phyloP scores from a whole-genome alignment of 805 yeast genomes.

The Saccharomycopsis amapae region DNA sequence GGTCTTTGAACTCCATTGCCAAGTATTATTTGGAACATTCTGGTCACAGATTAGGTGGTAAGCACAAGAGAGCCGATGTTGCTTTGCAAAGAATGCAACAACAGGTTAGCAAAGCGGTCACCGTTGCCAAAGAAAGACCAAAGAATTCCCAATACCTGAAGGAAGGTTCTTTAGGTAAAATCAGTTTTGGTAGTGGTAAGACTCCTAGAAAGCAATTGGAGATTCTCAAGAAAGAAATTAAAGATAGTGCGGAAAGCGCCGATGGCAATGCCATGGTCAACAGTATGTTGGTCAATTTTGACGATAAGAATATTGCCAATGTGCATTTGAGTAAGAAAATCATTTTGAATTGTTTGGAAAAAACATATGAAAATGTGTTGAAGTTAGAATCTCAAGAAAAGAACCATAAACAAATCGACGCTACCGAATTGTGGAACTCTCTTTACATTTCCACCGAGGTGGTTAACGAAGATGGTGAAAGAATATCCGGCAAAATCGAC shows the following conservation, averaged over 20 bases:
- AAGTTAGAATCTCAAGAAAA: conserved; percentile 71
- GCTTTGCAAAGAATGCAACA: conserved; percentile 97
- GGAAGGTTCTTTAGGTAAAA: conserved; percentile 82
- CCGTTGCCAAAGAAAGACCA: conserved; percentile 86
- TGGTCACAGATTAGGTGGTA: conserved; percentile 84
- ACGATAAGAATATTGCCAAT: conserved; percentile 21
- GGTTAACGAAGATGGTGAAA: conserved; percentile 24
- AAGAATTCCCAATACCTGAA: conserved; percentile 54
- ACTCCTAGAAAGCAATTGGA: conserved; percentile 84
- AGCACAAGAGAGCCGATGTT: conserved; percentile 75
- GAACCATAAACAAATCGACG: conserved; percentile 42
- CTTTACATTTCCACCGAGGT: conserved; percentile 63
- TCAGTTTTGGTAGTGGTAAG: conserved; percentile 69
- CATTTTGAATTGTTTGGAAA: conserved; percentile 65
- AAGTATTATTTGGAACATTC: conserved; percentile 87
- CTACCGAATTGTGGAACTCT: conserved; percentile 63
- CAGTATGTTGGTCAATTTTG: too few relatives aligned
- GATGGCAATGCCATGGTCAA: conserved; percentile 22
- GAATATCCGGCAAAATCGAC: conserved; percentile 27
- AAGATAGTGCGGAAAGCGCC: conserved; percentile 25
- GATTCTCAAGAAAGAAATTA: conserved; percentile 46
- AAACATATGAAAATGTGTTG: conserved; percentile 68
- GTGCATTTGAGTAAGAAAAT: conserved; percentile 35
- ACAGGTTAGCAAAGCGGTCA: conserved; percentile 93
- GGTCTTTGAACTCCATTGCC: conserved; percentile 74